phyloP scores from a whole-genome alignment of 108 stramenopile species.

The Skeletonema potamos region DNA sequence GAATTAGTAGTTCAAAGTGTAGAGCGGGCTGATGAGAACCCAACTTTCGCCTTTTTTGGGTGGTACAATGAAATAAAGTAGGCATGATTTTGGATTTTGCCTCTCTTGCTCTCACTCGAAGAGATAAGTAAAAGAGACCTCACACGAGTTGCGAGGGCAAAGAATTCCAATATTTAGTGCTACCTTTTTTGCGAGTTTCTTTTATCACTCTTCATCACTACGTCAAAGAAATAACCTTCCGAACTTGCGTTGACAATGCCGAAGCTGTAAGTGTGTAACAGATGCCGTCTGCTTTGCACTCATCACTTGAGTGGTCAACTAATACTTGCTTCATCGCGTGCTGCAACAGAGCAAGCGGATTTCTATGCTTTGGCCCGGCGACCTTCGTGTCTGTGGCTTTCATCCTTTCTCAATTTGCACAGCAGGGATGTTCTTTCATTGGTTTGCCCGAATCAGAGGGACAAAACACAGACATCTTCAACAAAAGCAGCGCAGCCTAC shows the following conservation, averaged over 20 bases:
- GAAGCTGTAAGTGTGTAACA: neutral
- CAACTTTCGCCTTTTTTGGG: neutral
- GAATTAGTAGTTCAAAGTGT: neutral
- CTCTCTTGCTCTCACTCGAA: neutral
- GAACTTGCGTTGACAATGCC: neutral
- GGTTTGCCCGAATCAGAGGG: neutral
- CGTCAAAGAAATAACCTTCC: neutral
- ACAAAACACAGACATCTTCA: neutral
- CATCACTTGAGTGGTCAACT: too few relatives aligned
- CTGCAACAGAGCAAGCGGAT: constrained; percentile 10
- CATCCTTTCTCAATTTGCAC: constrained; percentile 32
- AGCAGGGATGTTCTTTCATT: constrained; percentile 22
- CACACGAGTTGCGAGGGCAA: too few relatives aligned
- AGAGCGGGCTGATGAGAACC: too few relatives aligned
- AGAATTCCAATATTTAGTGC: too few relatives aligned
- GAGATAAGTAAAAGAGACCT: too few relatives aligned
- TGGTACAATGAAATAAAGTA: too few relatives aligned
- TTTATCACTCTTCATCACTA: neutral
- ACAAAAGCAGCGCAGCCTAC: neutral
- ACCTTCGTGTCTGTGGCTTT: constrained; percentile 27
- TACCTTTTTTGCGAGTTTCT: too few relatives aligned
- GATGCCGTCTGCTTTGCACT: neutral
- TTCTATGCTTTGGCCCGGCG: constrained; percentile 24
- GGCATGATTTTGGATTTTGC: too few relatives aligned
- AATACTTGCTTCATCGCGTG: neutral